Base-by-base conservation (phyloP, 768 basidiomycete species). In the Trichaptum fuscoviolaceum region DNA sequence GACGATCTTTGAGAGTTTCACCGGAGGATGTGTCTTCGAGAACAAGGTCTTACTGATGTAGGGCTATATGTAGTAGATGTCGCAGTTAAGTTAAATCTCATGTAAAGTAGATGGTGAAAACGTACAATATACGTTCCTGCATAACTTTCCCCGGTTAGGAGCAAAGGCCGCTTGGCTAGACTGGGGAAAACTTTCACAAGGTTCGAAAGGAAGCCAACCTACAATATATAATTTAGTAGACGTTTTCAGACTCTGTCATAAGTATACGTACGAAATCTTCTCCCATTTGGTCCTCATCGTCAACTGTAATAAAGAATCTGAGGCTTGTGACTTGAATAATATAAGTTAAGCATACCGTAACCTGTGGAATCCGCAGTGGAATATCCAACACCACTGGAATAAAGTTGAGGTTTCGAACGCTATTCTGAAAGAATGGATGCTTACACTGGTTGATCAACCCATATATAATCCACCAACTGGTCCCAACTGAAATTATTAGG, bases 11-110 rank as follows among this genome's bases (percentile, higher is more conserved):
- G 84, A 78, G 34, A 92, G 79, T 10, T 84, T 85, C 34, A 92
- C 87, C 0, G 91, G 90, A 15, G 90, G 89, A 35, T 84, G 82
- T 0, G 79, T 67, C 77, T 85, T 81, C 59, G 79, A 80, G 70
- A 92, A 89, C 73, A 90, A 88, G 15, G 88, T 79, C 75, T 91
- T 90, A 69, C 86, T 77, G 71, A 92, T 92, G 72, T 92, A 91
- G 10, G 91, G 90, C 88, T 91, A 57, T 7, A 63, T 42, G n/a
- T n/a, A n/a, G n/a, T n/a, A 27, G 57, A 36, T 60, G 18, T 36
- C n/a, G n/a, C 42, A 3, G 42, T 12, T 52, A 6, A 27, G 15
- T 18, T 10, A 58, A 9, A 57, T 17, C 26, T 7, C 12, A 65
- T n/a, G 15, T 15, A 42, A 4, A 58, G 20, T 58, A 58, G 9